phyloP scores from a whole-genome alignment of 495 filamentous ascomycete genomes.

The Neurospora sp. region DNA sequence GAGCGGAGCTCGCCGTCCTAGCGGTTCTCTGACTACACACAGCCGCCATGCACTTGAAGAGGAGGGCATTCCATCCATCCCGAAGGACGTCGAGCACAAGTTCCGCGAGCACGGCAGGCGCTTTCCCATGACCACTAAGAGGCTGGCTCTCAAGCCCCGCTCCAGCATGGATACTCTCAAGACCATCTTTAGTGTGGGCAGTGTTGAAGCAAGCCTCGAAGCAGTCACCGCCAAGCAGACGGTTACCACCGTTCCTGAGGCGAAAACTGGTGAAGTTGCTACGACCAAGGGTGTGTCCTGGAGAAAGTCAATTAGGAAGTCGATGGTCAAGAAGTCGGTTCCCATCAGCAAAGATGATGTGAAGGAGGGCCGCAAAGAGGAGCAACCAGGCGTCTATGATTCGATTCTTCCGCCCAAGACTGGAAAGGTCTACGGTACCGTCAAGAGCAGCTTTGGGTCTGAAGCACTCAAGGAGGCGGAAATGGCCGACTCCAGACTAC shows the following conservation, averaged over 20 bases:
- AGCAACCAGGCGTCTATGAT: slow-evolving; percentile 2
- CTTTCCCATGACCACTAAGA: slow-evolving; percentile 22
- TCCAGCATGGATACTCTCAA: slow-evolving; percentile 30
- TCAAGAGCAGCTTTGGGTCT: slow-evolving; percentile 5
- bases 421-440: slow-evolving; percentile 4
- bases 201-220: slow-evolving; percentile 21
- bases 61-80: slow-evolving; percentile 19
- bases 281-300: slow-evolving; percentile 13
- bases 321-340: slow-evolving; percentile 25
- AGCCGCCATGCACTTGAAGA: slow-evolving; percentile 22
- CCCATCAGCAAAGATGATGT: slow-evolving; percentile 10
- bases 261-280: neutral
- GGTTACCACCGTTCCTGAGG: slow-evolving; percentile 2
- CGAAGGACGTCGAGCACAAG: slow-evolving; percentile 25
- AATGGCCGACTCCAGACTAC: neutral
- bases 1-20: slow-evolving; percentile 21
- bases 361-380: neutral
- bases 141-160: slow-evolving; percentile 22
- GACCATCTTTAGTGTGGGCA: slow-evolving; percentile 33
- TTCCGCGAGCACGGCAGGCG: slow-evolving; percentile 21
- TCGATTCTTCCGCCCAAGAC: slow-evolving; percentile 8
- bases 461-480: neutral
- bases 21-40: slow-evolving; percentile 16
- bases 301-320: slow-evolving; percentile 23
- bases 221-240: slow-evolving; percentile 10